phyloP scores from a whole-genome alignment of 192 early-diverging fungal species.

The Gigaspora rosea region DNA sequence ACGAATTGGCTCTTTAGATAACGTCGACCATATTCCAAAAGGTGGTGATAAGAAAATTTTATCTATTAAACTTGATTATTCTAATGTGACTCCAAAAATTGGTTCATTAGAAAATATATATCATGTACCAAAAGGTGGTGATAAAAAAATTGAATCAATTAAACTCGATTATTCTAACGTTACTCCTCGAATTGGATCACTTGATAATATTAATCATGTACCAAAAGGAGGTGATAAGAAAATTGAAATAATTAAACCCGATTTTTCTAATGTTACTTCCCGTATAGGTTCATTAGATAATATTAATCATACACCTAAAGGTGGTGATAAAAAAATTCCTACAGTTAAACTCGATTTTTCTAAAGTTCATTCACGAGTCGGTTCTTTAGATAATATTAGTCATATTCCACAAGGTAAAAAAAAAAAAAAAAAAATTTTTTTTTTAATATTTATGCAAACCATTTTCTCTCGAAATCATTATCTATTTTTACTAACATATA shows the following conservation, averaged over 20 bases:
- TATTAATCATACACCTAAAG: slow-evolving; percentile 45
- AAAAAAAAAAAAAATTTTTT: no score
- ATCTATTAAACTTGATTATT: no score
- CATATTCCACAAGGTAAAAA: slow-evolving; percentile 38
- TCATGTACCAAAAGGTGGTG: slow-evolving; percentile 50
- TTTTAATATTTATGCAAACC: no score
- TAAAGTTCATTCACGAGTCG: slow-evolving; percentile 43
- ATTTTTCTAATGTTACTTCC: slow-evolving; percentile 41
- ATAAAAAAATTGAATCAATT: slow-evolving; percentile 11
- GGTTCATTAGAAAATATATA: slow-evolving; percentile 48
- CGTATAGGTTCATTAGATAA: slow-evolving; percentile 50
- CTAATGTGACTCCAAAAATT: slow-evolving; percentile 12
- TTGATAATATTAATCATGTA: slow-evolving; percentile 50
- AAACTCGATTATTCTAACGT: no score
- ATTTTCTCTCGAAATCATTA: no score
- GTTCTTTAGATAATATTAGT: slow-evolving; percentile 42
- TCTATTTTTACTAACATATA: slow-evolving; percentile 33
- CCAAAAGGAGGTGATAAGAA: slow-evolving; percentile 45
- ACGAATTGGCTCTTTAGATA: neutral
- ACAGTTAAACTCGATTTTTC: slow-evolving; percentile 32
- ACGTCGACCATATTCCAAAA: no score
- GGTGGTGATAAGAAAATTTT: no score
- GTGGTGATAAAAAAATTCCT: slow-evolving; percentile 40
- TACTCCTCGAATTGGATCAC: slow-evolving; percentile 37
- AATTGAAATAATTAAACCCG: slow-evolving; percentile 41